Evolutionary conservation across 371 early-diverging fungal genomes (phyloP).

Genomic region (Mucor circinelloides): DNA sequence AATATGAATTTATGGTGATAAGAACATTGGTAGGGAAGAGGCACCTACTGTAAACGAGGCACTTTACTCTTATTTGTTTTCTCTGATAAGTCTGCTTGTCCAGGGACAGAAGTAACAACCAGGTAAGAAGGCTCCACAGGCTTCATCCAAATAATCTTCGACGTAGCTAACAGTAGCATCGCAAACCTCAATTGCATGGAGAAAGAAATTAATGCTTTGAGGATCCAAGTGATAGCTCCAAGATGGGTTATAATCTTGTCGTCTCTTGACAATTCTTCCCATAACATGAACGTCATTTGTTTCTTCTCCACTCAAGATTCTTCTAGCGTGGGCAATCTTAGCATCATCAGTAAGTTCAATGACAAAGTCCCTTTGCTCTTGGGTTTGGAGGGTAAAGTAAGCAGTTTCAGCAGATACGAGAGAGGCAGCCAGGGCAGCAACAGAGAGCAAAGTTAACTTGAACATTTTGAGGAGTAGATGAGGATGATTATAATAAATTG

Average conservation of each 20-base stretch:
- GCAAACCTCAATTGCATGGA: conserved; percentile 1
- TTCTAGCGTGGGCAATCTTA: background rate
- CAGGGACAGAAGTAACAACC: conserved; percentile 3
- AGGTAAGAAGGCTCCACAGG: conserved; percentile 5
- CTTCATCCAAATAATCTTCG: conserved; percentile 1
- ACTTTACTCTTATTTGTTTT: too few relatives aligned
- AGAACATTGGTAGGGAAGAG: too few relatives aligned
- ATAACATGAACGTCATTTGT: background rate
- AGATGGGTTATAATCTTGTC: background rate
- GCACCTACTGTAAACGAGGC: too few relatives aligned
- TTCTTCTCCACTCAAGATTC: background rate
- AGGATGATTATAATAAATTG: too few relatives aligned
- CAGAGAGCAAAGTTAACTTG: background rate
- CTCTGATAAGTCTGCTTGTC: background rate
- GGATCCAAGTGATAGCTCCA: background rate
- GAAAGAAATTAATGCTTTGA: background rate
- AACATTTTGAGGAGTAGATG: background rate
- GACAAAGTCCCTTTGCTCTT: background rate
- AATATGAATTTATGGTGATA: too few relatives aligned
- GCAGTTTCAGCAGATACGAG: conserved; percentile 1
- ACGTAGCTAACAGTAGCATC: background rate
- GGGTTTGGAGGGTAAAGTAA: background rate
- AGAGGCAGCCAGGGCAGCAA: background rate
- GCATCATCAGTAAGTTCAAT: background rate
- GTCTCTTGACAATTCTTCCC: background rate